Evolutionary conservation across 2,329 filamentous ascomycete species (phyloP), one percentile per base, ranked within the genome.

Genomic region (Diaporthe citri): DNA sequence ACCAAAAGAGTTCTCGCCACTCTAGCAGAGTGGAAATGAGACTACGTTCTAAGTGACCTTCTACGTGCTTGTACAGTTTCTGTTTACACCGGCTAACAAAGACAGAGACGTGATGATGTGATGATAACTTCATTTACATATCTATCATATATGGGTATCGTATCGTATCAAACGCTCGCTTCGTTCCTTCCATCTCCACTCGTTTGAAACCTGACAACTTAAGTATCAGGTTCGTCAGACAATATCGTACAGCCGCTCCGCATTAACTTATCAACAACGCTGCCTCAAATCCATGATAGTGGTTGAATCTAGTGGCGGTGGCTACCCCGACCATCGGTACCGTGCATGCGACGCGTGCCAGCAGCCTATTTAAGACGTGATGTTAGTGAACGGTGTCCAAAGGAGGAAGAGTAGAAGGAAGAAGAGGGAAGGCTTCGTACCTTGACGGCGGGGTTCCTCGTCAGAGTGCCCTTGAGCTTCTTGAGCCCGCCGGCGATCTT

Each of bases 401-500:
- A 80, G 55, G 78, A 75, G 57, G 31, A 34, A 20, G 22, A 20
- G 41, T 4, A 39, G 12, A 13, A 39, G 13, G 12, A 13, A 39
- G 36, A 13, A 51, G 25, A 12, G 4, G 9, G 12, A n/a, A 43
- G 9, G 9, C 5, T 8, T 39, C 82, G 76, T 84, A 91, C 91
- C 91, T 96, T 96, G 78, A 93, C 85, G 34, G 92, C 94, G 3
- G 93, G 92, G 55, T 91, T 88, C 64, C 90, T 84, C 1, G 92
- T 95, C 74, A 96, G 81, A 72, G 87, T 90, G 10, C 94, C 94
- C 83, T 91, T 92, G 77, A 96, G 83, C 86, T 90, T 94, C 85
- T 94, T 87, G 82, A 96, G 86, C 0, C 93, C 94, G 25, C 94
- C 94, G 67, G 90, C 92, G 79, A 96, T 88, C 84, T 96, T 96